phyloP scores from a whole-genome alignment of 2,329 filamentous ascomycete genomes.

The Stagonosporopsis chrysanthemi region DNA sequence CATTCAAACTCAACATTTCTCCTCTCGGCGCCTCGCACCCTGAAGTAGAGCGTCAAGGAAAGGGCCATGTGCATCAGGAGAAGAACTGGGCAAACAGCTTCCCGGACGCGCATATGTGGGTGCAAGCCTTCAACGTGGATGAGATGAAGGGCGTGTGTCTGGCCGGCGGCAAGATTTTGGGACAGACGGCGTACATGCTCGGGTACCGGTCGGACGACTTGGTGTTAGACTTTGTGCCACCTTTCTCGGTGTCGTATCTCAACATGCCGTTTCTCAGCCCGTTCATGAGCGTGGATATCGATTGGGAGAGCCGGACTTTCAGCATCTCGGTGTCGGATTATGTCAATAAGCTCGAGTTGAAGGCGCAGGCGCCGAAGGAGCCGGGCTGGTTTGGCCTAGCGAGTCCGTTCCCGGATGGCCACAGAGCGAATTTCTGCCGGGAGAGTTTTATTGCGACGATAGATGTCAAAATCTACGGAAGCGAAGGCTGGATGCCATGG shows the following conservation, averaged over 20 bases:
- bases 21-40: slow-evolving; percentile 30
- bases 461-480: slow-evolving; percentile 53
- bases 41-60: slow-evolving; percentile 39
- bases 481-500: slow-evolving; percentile 45
- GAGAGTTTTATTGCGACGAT: slow-evolving; percentile 58
- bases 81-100: slow-evolving; percentile 61
- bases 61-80: slow-evolving; percentile 56
- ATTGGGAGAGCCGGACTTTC: slow-evolving; percentile 53
- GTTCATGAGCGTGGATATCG: slow-evolving; percentile 52
- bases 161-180: slow-evolving; percentile 46
- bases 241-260: slow-evolving; percentile 49
- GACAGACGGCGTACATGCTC: slow-evolving; percentile 54
- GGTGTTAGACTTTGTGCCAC: slow-evolving; percentile 55
- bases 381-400: slow-evolving; percentile 56
- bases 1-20: slow-evolving; percentile 51
- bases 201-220: slow-evolving; percentile 52
- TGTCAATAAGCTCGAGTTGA: slow-evolving; percentile 51
- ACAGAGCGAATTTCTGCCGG: slow-evolving; percentile 53
- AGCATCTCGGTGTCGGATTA: slow-evolving; percentile 50
- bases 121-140: slow-evolving; percentile 38
- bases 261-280: slow-evolving; percentile 48
- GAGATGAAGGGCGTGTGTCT: slow-evolving; percentile 38
- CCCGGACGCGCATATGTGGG: slow-evolving; percentile 52
- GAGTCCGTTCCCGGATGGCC: slow-evolving; percentile 57
- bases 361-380: slow-evolving; percentile 51